These are phyloP conservation scores for Bretschneidera sinensis DNA, from an alignment of 345 rosid species.

Conservation along the genomic window DNA sequence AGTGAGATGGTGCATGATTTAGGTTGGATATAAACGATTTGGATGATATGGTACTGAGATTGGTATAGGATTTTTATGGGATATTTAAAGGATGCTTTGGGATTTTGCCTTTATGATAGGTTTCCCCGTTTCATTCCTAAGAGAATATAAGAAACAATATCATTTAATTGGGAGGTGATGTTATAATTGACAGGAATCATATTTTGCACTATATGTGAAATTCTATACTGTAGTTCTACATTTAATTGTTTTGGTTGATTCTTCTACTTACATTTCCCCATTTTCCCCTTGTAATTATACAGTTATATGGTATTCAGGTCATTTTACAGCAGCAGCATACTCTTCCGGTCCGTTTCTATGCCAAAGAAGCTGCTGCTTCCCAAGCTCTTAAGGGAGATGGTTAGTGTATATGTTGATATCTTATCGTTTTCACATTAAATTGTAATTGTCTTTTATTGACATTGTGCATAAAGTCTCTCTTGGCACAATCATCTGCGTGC, in stretches of 20 bases:
- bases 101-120: background rate
- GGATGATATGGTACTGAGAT: background rate
- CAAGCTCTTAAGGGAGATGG: constrained; percentile 79
- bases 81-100: too few species aligned
- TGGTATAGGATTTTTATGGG: too few species aligned
- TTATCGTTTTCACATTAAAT: background rate
- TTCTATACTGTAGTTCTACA: background rate
- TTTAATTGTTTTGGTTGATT: background rate
- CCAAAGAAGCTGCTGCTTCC: constrained; percentile 75
- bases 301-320: constrained; percentile 50
- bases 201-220: background rate
- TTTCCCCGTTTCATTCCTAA: background rate
- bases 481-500: background rate
- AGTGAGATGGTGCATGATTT: too few species aligned
- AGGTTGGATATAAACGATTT: too few species aligned
- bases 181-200: background rate
- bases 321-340: constrained; percentile 47
- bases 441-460: background rate
- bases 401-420: constrained; percentile 24
- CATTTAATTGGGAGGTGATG: background rate
- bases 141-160: background rate
- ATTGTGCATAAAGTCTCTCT: background rate
- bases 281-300: constrained; percentile 16
- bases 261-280: background rate
- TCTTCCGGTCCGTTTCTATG: constrained; percentile 59